These are phyloP conservation scores for Plasmodium chabaudi DNA, from an alignment of 169 alveolate genomes.

Conservation along the genomic window DNA sequence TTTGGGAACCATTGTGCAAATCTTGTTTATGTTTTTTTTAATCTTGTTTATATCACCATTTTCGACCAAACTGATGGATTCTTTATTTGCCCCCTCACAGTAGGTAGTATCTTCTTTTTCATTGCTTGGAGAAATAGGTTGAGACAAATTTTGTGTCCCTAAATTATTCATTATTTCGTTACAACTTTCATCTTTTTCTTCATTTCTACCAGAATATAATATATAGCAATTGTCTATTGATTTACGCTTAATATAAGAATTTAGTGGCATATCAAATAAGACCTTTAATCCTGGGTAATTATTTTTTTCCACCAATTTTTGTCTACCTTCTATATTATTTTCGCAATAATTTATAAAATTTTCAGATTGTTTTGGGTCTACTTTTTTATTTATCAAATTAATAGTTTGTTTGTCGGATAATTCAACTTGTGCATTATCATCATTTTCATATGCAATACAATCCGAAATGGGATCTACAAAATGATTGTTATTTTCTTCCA, in stretches of 20 bases:
- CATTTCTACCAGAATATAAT: slow-evolving; percentile 10
- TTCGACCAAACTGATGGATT: no score
- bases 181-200: slow-evolving; percentile 3
- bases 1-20: slow-evolving; percentile 13
- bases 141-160: no score
- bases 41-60: background rate
- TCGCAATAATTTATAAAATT: background rate
- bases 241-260: slow-evolving; percentile 27
- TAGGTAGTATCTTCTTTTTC: background rate
- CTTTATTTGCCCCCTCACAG: no score
- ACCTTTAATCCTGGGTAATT: background rate
- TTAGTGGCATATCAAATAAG: background rate
- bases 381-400: no score
- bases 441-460: no score
- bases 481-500: slow-evolving; percentile 2
- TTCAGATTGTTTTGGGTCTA: background rate
- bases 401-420: no score
- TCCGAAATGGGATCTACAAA: no score
- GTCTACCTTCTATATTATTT: background rate
- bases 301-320: background rate
- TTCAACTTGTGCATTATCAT: no score
- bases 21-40: background rate
- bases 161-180: background rate
- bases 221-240: slow-evolving; percentile 37
- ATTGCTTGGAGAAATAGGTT: background rate